Evolutionary conservation across 2,329 filamentous ascomycete species (phyloP).

Genomic region (Calonectria ilicicola): DNA sequence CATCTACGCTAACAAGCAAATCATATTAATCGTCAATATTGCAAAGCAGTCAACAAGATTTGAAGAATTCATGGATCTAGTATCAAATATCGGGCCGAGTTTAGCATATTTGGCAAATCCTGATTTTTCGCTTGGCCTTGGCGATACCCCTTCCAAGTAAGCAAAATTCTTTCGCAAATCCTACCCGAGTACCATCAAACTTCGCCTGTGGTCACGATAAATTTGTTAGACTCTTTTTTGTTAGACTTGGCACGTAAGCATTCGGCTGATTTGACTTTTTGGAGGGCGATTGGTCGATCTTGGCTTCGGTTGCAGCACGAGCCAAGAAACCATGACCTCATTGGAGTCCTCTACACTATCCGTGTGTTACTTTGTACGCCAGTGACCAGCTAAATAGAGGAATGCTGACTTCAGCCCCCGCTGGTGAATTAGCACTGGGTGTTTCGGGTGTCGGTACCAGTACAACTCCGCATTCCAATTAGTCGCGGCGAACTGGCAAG

Average conservation of each 20-base stretch:
- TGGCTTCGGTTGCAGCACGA: background rate
- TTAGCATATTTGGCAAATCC: background rate
- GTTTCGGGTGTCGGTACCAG: background rate
- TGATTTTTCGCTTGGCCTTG: background rate
- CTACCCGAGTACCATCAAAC: background rate
- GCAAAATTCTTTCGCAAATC: background rate
- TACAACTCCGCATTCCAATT: background rate
- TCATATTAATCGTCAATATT: too few species aligned
- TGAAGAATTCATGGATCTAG: too few species aligned
- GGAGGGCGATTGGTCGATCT: background rate
- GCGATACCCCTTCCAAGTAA: background rate
- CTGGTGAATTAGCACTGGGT: background rate
- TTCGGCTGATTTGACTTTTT: background rate
- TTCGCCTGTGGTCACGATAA: background rate
- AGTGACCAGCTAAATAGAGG: background rate
- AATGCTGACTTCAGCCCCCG: background rate
- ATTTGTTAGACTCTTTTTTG: background rate
- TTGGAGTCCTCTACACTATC: background rate
- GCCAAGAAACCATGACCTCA: background rate
- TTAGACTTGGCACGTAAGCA: background rate
- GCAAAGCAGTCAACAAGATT: too few species aligned
- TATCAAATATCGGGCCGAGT: background rate
- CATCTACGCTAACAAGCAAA: too few species aligned
- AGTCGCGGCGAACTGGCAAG: background rate
- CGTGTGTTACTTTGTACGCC: background rate